Conservation (phyloP, 352 stramenopile species). For the Phytophthora parvispora region DNA sequence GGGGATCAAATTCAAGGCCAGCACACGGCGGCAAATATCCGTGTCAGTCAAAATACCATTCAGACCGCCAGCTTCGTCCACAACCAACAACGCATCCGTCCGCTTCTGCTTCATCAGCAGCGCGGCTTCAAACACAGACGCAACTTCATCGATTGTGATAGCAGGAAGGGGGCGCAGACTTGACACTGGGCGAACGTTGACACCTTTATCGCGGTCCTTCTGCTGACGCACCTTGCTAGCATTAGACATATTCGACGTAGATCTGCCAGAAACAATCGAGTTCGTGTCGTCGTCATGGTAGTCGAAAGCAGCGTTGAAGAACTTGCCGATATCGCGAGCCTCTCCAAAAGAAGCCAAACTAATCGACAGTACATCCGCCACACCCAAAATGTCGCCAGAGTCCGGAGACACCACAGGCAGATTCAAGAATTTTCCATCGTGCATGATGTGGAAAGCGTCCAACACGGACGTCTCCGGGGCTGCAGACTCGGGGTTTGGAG, state of each 20-base stretch:
- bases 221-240: conserved; percentile 76
- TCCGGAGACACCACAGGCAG: conserved; percentile 93
- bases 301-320: conserved; percentile 85
- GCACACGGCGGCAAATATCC: conserved; percentile 95
- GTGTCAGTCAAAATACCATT: conserved; percentile 98
- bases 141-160: conserved; percentile 77
- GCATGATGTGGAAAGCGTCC: conserved; percentile 99
- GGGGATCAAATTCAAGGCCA: conserved; percentile 89
- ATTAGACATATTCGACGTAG: conserved; percentile 64
- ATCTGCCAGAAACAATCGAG: conserved; percentile 69
- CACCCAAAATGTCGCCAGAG: conserved; percentile 79
- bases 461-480: conserved; percentile 95
- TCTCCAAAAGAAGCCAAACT: conserved; percentile 83
- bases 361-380: conserved; percentile 87
- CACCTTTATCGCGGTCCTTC: conserved; percentile 82
- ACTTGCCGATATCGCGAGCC: conserved; percentile 78
- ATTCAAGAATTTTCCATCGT: conserved; percentile 98
- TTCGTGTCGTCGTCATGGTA: conserved; percentile 63
- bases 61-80: conserved; percentile 86
- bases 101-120: conserved; percentile 94
- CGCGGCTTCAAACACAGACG: conserved; percentile 91
- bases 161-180: conserved; percentile 83
- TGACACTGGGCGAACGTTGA: conserved; percentile 84
- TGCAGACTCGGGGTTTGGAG: conserved; percentile 95
- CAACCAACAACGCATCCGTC: conserved; percentile 94